Evolutionary conservation across 148 eudicot species (phyloP), one percentile per base, ranked within the genome.

Genomic region (Bassia scoparia): DNA sequence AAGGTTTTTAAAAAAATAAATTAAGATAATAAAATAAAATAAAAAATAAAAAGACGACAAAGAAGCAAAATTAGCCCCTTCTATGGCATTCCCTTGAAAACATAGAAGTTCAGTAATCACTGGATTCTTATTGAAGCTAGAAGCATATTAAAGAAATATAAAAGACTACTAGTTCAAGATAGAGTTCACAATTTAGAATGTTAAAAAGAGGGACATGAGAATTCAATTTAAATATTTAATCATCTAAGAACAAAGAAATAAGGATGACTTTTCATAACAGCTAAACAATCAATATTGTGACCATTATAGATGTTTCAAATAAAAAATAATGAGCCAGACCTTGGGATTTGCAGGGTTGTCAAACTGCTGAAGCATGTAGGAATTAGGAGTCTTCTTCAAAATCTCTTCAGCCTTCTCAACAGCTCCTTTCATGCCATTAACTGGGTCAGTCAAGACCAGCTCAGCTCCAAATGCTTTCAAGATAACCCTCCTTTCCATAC

Each of bases 341-440:
- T 96, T 89, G 38, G 99, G 99, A 82, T 96, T 96, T 46, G 99
- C 99, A 55, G 99, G 94, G 74, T 96, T 96, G 80, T 96, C 97
- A 82, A 96, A 96, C 68, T 96, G 99, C 77, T 92, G 96, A 82
- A 88, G 97, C 90, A 96, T 92, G 86, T 88, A 96, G 27, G 99
- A 85, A 77, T 90, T 73, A 23, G 92, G 96, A 61, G 90, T 92
- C 54, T 73, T 87, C 69, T 70, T 90, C 79, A 92, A 63, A 72
- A 96, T 96, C 70, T 92, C 92, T 77, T 96, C 96, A 67, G 97
- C 99, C 82, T 90, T 90, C 63, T 88, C 87, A 80, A 96, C 85
- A 74, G 99, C 95, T 37, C 99, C 99, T 74, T 85, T 89, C 99
- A 96, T 92, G 63, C 99, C 99, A 79, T 90, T 89, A 13, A 94